These are phyloP conservation scores for Plenodomus tracheiphilus DNA, from an alignment of 2,329 filamentous ascomycete species.

Conservation along the genomic window DNA sequence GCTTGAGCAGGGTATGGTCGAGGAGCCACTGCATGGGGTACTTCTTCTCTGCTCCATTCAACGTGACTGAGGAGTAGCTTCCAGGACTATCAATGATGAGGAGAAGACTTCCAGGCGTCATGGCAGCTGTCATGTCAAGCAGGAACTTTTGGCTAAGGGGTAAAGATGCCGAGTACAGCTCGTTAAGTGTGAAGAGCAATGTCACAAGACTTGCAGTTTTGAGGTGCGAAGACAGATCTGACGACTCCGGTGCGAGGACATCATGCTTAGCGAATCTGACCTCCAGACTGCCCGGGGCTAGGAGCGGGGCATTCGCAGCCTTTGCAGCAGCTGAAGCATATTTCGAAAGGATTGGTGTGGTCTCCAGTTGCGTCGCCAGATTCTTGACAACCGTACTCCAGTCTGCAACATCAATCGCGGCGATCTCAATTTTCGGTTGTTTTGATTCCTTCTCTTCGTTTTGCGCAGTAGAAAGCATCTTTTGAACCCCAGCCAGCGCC, in stretches of 20 bases:
- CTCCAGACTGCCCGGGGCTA: constrained; percentile 32
- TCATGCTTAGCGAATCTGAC: constrained; percentile 56
- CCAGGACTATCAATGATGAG: constrained; percentile 92
- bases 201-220: constrained; percentile 63
- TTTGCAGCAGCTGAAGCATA: constrained; percentile 53
- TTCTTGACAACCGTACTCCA: constrained; percentile 68
- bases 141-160: constrained; percentile 77
- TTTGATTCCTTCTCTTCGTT: constrained; percentile 2
- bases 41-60: constrained; percentile 61
- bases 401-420: constrained; percentile 78
- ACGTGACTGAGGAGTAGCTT: constrained; percentile 80
- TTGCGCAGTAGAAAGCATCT: constrained; percentile 31
- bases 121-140: constrained; percentile 63
- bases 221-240: constrained; percentile 40
- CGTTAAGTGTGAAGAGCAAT: constrained; percentile 92
- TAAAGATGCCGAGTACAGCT: constrained; percentile 81
- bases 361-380: constrained; percentile 62
- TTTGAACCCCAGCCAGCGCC: constrained; percentile 60
- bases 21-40: constrained; percentile 96
- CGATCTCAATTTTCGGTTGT: constrained; percentile 48
- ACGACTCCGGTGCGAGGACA: constrained; percentile 49
- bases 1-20: constrained; percentile 72
- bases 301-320: constrained; percentile 46
- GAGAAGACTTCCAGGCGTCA: constrained; percentile 66
- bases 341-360: constrained; percentile 50